Base-by-base conservation (phyloP, 2,329 filamentous ascomycete species). In the Pseudogymnoascus destructans region DNA sequence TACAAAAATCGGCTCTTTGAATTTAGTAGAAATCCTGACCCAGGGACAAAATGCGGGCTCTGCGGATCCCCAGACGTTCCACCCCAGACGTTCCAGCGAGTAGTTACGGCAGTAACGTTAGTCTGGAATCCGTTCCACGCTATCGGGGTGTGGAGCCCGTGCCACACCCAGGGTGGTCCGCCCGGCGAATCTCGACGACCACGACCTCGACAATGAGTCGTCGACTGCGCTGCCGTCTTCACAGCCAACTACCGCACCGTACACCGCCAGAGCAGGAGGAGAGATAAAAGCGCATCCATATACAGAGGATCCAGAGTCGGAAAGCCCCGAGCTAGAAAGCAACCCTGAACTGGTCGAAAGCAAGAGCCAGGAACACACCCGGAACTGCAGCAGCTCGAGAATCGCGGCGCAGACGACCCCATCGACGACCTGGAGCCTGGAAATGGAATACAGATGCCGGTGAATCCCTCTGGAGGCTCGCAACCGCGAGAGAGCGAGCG, bases 401-500 rank as follows among this genome's bases (percentile, higher is more conserved):
- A 35, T n/a, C 58, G 13, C 3, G 33, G 7, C 13, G 7, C 15
- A 9, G 25, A 55, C 52, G 13, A 36, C 25, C 27, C 2, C 6
- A 32, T 35, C 52, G 52, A 55, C 52, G 25, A 55, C 33, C 11
- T 55, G 2, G 13, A 55, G 33, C 33, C 27, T 55, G 52, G 33
- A 36, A 32, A 55, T 55, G 27, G 33, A 55, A 55, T 38, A 35
- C 23, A 33, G 36, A 57, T 38, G 36, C 10, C 30, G 40, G 40
- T 46, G 21, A 46, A 25, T 40, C 19, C 35, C 35, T 55, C 40
- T 3, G 19, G 23, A 61, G 15, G 52, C 52, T 32, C 52, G 55
- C 63, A 63, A 57, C 66, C 66, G 23, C 17, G 62, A 10, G 66
- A 65, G 30, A 59, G 66, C 10, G 54, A 62, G 5, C 63, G 68